phyloP scores from a whole-genome alignment of 768 basidiomycete genomes.

The Strobilomyces echinocephalus region DNA sequence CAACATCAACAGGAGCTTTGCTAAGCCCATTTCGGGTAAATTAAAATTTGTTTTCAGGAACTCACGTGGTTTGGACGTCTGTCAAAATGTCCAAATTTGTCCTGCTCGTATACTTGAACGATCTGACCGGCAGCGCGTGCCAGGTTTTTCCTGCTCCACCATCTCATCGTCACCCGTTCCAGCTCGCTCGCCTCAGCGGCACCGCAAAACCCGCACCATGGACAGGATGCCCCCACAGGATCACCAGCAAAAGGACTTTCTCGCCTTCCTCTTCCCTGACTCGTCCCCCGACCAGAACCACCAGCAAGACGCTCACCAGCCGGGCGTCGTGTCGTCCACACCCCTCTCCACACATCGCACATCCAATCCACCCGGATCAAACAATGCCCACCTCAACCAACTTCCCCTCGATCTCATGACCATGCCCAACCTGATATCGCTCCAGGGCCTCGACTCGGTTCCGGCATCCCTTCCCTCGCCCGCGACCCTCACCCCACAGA shows the following conservation, averaged over 20 bases:
- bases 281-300: slow-evolving; percentile 23
- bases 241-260: slow-evolving; percentile 34
- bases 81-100: not conserved
- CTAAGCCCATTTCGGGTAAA: not conserved
- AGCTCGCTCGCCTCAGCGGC: not conserved
- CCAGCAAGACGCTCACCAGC: slow-evolving; percentile 19
- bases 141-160: slow-evolving; percentile 3
- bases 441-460: slow-evolving; percentile 39
- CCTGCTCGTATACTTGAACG: not conserved
- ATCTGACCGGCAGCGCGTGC: not conserved
- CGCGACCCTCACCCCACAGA: slow-evolving; percentile 37
- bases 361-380: slow-evolving; percentile 8
- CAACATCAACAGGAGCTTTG: not conserved
- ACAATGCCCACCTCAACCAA: slow-evolving; percentile 15
- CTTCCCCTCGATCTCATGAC: slow-evolving; percentile 45
- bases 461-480: slow-evolving; percentile 14
- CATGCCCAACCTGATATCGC: slow-evolving; percentile 46
- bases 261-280: slow-evolving; percentile 34
- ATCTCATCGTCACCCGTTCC: slow-evolving; percentile 1
- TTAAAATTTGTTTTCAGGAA: not conserved
- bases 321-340: slow-evolving; percentile 5
- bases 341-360: slow-evolving; percentile 12
- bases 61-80: slow-evolving; percentile 1
- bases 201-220: slow-evolving; percentile 1
- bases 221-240: slow-evolving; percentile 24